These are phyloP conservation scores for Candida corydali DNA, from an alignment of 805 yeast genomes.

Conservation along the genomic window DNA sequence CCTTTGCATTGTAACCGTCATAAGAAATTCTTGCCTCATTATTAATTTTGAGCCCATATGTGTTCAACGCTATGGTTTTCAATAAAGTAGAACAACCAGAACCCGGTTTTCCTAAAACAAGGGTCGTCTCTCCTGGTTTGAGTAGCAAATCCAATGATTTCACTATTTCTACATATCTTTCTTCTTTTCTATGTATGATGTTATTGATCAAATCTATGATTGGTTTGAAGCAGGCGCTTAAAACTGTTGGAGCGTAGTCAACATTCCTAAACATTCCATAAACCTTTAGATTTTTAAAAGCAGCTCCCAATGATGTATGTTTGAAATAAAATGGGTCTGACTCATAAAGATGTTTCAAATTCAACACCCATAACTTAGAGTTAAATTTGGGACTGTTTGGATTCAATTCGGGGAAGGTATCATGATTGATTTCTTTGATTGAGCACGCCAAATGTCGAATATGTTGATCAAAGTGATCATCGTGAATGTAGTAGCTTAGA, in stretches of 20 bases:
- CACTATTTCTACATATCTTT: conserved; percentile 42
- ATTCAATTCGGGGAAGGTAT: conserved; percentile 34
- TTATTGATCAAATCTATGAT: conserved; percentile 4
- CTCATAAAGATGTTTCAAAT: conserved; percentile 48
- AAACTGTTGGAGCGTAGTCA: conserved; percentile 55
- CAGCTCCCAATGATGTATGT: conserved; percentile 55
- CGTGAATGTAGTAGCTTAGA: background rate
- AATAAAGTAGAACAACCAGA: conserved; percentile 35
- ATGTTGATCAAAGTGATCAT: background rate
- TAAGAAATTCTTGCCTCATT: conserved; percentile 25
- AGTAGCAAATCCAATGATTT: conserved; percentile 54
- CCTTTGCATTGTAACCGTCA: conserved; percentile 26
- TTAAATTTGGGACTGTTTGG: conserved; percentile 55
- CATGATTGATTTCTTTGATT: background rate
- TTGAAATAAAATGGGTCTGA: conserved; percentile 59
- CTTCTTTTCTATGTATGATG: conserved; percentile 6
- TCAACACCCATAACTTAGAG: conserved; percentile 63
- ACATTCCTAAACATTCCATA: conserved; percentile 44
- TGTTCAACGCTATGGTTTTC: conserved; percentile 31
- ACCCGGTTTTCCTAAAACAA: conserved; percentile 37
- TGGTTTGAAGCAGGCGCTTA: conserved; percentile 31
- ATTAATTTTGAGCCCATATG: conserved; percentile 30
- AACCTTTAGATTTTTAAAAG: conserved; percentile 55
- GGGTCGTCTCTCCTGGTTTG: conserved; percentile 33
- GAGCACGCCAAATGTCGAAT: background rate